These are phyloP conservation scores for Naganishia liquefaciens DNA, from an alignment of 1,284 basidiomycete genomes.

Conservation along the genomic window DNA sequence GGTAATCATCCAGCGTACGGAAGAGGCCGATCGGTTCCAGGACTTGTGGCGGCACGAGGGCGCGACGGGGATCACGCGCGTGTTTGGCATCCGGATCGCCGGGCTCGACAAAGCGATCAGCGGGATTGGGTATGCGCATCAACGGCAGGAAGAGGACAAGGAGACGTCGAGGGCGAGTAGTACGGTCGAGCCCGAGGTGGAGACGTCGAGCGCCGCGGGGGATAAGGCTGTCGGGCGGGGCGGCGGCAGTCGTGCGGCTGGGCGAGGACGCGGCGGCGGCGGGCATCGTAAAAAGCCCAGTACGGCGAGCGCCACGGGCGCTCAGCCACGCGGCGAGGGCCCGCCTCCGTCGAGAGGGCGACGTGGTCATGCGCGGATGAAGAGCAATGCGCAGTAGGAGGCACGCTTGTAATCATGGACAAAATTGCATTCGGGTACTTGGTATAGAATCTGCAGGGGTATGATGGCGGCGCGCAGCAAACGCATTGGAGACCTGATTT, in stretches of 20 bases:
- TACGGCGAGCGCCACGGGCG: background rate
- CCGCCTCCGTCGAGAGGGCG: constrained; percentile 1
- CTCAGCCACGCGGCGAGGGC: background rate
- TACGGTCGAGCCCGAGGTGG: background rate
- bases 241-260: background rate
- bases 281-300: constrained; percentile 14
- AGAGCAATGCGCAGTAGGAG: constrained; percentile 8
- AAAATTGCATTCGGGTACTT: background rate
- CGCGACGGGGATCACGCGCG: constrained; percentile 24
- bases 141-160: background rate
- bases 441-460: too few species aligned
- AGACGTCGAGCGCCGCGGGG: constrained; percentile 5
- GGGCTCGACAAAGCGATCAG: constrained; percentile 23
- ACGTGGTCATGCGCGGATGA: constrained; percentile 5
- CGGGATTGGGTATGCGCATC: constrained; percentile 23
- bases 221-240: background rate
- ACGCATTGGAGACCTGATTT: too few species aligned
- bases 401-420: background rate
- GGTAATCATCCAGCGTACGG: constrained; percentile 58
- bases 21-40: constrained; percentile 23
- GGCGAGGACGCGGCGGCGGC: constrained; percentile 6
- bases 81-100: constrained; percentile 23
- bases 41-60: constrained; percentile 25
- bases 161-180: background rate
- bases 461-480: too few species aligned